Base-by-base conservation (phyloP, 106 monocot species). In the Vanilla planifolia region DNA sequence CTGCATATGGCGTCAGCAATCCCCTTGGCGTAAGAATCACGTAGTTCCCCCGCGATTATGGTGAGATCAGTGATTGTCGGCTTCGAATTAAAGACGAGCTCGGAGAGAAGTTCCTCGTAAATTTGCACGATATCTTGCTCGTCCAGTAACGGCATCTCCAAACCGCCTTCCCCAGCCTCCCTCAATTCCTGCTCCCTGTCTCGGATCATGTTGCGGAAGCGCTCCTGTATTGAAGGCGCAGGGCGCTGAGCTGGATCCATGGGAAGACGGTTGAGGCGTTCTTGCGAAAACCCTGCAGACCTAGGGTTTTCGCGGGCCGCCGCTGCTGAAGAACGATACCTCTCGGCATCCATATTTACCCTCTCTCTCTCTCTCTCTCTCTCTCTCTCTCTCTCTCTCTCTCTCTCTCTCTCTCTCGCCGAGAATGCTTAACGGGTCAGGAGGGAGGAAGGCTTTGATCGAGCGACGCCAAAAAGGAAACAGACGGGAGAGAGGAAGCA, bases 31-130 rank as follows among this genome's bases (percentile, higher is more conserved):
- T 53, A 41, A n/a, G n/a, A n/a, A 21, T 73, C 62, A 51, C 75
- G 50, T 48, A 91, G 81, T 65, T 98, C 81, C 13, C 84, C 96
- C 2, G 91, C 96, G 41, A 98, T 84, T 47, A 98, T 88, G 20
- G 96, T 98, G 43, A 98, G 88, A 32, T 98, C 96, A 11, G 96
- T 91, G 60, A 91, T 98, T 30, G 91, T 70, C 4, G 96, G 96
- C 74, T 98, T 98, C 42, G 91, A 98, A 63, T 98, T 98, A 58
- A 98, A 75, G 22, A 79, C 75, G 57, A 96, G 91, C 68, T 96
- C 96, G 19, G 63, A 17, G 6, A 96, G 74, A 20, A 90, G 30
- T 64, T 76, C 78, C 69, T 77, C 86, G 45, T 91, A 96, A 3
- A 79, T 39, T 8, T 20, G 29, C 34, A 96, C 87, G 44, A 96